These are phyloP conservation scores for Ascochyta viciae-villosae DNA, from an alignment of 2,329 filamentous ascomycete species.

Conservation along the genomic window DNA sequence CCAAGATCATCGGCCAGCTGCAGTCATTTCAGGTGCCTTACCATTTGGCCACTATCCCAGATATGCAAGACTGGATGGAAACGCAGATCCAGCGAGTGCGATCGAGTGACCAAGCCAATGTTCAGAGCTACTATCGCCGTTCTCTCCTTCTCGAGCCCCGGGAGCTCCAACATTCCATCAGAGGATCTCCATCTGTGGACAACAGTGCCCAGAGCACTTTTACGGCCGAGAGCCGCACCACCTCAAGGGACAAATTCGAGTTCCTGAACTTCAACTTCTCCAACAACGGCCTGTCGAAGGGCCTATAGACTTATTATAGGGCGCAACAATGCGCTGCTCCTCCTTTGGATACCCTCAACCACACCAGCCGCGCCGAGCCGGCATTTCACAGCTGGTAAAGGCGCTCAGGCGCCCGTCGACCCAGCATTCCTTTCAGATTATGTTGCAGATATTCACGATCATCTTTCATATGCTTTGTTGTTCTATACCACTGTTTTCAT, in stretches of 20 bases:
- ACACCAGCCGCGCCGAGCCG: not conserved
- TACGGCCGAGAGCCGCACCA: constrained; percentile 38
- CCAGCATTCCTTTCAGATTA: constrained; percentile 10
- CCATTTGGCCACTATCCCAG: constrained; percentile 78
- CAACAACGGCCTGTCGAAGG: constrained; percentile 37
- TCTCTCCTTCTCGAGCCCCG: constrained; percentile 84
- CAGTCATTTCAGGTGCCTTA: constrained; percentile 97
- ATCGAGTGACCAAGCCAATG: constrained; percentile 65
- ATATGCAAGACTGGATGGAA: constrained; percentile 93
- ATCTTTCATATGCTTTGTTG: constrained; percentile 33
- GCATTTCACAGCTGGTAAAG: constrained; percentile 18
- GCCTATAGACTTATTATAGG: constrained; percentile 35
- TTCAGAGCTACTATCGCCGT: constrained; percentile 78
- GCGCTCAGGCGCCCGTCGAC: constrained; percentile 21
- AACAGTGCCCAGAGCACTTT: constrained; percentile 34
- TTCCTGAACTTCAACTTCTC: constrained; percentile 49
- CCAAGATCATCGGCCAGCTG: constrained; percentile 93
- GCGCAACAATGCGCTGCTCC: constrained; percentile 30
- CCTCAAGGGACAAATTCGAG: constrained; percentile 47
- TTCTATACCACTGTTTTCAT: constrained; percentile 45
- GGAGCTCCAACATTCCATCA: constrained; percentile 52
- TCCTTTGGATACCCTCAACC: constrained; percentile 20
- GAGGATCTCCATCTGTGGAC: constrained; percentile 37
- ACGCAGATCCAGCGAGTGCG: constrained; percentile 80
- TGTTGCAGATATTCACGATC: constrained; percentile 41